Evolutionary conservation across 495 filamentous ascomycete species (phyloP).

Genomic region (Zalerion maritima): DNA sequence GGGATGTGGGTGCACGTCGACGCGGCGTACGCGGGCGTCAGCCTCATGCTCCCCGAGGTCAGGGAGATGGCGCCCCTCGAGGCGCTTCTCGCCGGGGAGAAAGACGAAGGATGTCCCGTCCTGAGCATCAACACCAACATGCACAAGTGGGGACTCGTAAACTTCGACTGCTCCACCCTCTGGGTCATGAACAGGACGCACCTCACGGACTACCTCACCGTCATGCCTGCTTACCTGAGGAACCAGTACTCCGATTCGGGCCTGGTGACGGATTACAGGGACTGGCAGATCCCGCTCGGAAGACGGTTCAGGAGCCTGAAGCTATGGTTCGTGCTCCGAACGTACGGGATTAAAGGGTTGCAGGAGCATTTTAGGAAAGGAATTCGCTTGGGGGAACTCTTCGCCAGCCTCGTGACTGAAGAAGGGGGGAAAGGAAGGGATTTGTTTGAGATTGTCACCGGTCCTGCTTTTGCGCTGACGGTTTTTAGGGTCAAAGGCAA

Average conservation of each 20-base stretch:
- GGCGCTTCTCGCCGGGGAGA: constrained; percentile 37
- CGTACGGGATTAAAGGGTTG: constrained; percentile 69
- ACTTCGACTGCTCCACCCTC: constrained; percentile 82
- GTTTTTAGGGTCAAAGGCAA: constrained; percentile 47
- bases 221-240: constrained; percentile 63
- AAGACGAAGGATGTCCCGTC: too few species aligned
- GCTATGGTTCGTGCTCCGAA: constrained; percentile 92
- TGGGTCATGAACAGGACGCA: constrained; percentile 62
- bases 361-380: constrained; percentile 55
- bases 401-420: constrained; percentile 40
- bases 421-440: constrained; percentile 48
- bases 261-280: constrained; percentile 87
- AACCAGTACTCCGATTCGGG: constrained; percentile 70
- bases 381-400: constrained; percentile 53
- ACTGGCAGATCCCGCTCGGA: constrained; percentile 96
- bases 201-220: constrained; percentile 63
- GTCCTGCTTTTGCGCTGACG: constrained; percentile 66
- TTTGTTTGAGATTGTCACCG: constrained; percentile 63
- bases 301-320: constrained; percentile 85
- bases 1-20: constrained; percentile 88
- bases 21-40: constrained; percentile 83
- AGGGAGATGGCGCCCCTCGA: constrained; percentile 42
- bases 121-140: constrained; percentile 92
- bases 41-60: constrained; percentile 68
- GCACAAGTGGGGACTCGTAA: constrained; percentile 95